Evolutionary conservation across 2,329 filamentous ascomycete genomes (phyloP).

Genomic region (Herpomyces periplanetae): DNA sequence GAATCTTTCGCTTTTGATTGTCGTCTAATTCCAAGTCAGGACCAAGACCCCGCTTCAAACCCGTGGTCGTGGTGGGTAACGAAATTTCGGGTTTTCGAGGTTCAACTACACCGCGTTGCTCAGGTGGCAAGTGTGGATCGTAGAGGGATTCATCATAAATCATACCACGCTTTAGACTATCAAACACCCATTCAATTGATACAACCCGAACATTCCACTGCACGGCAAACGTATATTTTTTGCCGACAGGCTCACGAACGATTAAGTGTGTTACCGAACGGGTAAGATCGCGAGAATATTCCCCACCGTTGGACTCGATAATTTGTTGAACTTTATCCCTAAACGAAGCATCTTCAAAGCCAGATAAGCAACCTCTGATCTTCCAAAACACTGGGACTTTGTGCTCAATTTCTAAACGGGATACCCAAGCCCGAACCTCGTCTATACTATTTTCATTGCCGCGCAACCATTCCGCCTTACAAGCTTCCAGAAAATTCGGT

Average conservation of each 20-base stretch:
- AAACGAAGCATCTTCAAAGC: constrained; percentile 13
- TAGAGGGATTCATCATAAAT: constrained; percentile 56
- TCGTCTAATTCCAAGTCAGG: constrained; percentile 7
- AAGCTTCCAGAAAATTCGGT: constrained; percentile 44
- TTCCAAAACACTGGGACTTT: constrained; percentile 2
- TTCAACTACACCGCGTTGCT: constrained; percentile 34
- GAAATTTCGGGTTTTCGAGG: constrained; percentile 11
- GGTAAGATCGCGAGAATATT: constrained; percentile 56
- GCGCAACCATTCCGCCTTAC: constrained; percentile 38
- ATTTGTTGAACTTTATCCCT: constrained; percentile 27
- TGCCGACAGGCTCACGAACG: constrained; percentile 32
- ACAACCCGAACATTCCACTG: constrained; percentile 46
- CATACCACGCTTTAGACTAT: constrained; percentile 55
- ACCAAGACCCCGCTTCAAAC: background rate
- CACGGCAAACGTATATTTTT: constrained; percentile 62
- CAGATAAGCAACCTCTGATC: constrained; percentile 5
- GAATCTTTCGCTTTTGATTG: constrained; percentile 19
- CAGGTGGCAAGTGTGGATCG: constrained; percentile 24
- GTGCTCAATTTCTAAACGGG: constrained; percentile 1
- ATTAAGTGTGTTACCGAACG: constrained; percentile 58
- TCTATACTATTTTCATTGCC: constrained; percentile 33
- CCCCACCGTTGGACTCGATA: constrained; percentile 29
- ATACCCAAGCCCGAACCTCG: constrained; percentile 4
- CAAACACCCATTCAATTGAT: constrained; percentile 41
- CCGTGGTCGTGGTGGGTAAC: constrained; percentile 5